Evolutionary conservation across 331 rosid species (phyloP), one percentile per base, ranked within the genome.

Genomic region (Acacia concinna): DNA sequence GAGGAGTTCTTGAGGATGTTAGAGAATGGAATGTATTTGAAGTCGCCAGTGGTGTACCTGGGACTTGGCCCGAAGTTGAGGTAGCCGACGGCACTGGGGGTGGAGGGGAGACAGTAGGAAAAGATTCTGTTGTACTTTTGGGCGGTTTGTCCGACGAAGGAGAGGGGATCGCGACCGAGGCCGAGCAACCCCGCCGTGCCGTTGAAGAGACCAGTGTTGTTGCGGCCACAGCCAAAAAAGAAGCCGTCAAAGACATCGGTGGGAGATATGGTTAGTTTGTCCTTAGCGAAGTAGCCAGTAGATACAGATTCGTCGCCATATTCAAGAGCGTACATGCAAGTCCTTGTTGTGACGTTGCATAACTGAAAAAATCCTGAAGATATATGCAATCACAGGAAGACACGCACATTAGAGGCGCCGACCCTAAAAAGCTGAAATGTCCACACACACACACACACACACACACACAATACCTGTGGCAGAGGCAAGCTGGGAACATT

Each of bases 51-150:
- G 4, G 60, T 7, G 62, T 21, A 8, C 1, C 21, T 17, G 18
- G 51, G 10, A 18, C 7, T 9, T 14, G 0, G 13, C 18, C 97
- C 93, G 5, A 92, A 90, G 52, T 80, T 52, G 40, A 92, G 90
- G 56, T 74, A 57, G 8, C 97, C 97, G 8, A 85, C 78, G 30
- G 74, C 27, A 66, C 94, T 90, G 3, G 97, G 4, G 23, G 84
- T 83, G 71, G 90, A 77, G 0, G 97, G 98, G 4, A 94, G 90
- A 43, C 98, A 92, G 79, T 94, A 94, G 59, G 98, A 89, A 83
- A 94, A 94, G 38, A 68, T 12, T 64, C 86, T 84, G 4, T 72
- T 12, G 68, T 92, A 94, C 25, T 89, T 92, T 4, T 32, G 4
- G 31, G 92, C 85, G 0, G 93, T 90, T 63, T 92, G 98, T 66